These are phyloP conservation scores for Cephalotrichum gorgonifer DNA, from an alignment of 2,329 filamentous ascomycete species.

Conservation along the genomic window DNA sequence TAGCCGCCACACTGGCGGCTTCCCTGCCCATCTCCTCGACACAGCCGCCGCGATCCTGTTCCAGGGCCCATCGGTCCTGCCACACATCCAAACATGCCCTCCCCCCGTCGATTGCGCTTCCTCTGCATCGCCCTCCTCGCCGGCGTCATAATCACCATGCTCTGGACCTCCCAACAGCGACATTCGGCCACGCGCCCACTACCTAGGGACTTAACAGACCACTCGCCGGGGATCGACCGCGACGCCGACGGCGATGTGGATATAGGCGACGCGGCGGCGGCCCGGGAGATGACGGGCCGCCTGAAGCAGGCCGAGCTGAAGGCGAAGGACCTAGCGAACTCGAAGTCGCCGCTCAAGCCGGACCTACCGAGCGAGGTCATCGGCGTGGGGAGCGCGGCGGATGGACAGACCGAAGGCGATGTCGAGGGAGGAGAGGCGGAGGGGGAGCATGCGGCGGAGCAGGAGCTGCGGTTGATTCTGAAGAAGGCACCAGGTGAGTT, in stretches of 20 bases:
- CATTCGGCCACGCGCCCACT: background rate
- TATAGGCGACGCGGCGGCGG: conserved; percentile 3
- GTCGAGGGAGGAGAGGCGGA: conserved; percentile 36
- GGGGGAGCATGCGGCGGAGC: conserved; percentile 55
- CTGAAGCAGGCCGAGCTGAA: conserved; percentile 59
- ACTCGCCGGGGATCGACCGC: conserved; percentile 19
- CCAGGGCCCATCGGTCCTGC: background rate
- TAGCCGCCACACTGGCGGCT: too few relatives aligned
- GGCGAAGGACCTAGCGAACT: conserved; percentile 58
- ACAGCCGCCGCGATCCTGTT: too few relatives aligned
- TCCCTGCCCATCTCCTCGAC: background rate
- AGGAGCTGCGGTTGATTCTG: conserved; percentile 66
- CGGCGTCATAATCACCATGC: conserved; percentile 1
- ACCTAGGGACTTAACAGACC: too few relatives aligned
- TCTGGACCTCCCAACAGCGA: conserved; percentile 1
- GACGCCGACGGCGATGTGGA: conserved; percentile 41
- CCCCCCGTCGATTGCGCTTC: conserved; percentile 3
- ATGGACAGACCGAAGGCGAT: conserved; percentile 34
- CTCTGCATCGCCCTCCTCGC: conserved; percentile 3
- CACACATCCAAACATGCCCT: background rate
- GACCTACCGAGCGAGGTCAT: conserved; percentile 47
- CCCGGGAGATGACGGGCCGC: conserved; percentile 46
- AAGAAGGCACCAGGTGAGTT: conserved; percentile 75
- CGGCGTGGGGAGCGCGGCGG: conserved; percentile 47
- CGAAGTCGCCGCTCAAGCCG: conserved; percentile 52